phyloP scores from a whole-genome alignment of 108 stramenopile genomes.

The Nitzschia sp. region DNA sequence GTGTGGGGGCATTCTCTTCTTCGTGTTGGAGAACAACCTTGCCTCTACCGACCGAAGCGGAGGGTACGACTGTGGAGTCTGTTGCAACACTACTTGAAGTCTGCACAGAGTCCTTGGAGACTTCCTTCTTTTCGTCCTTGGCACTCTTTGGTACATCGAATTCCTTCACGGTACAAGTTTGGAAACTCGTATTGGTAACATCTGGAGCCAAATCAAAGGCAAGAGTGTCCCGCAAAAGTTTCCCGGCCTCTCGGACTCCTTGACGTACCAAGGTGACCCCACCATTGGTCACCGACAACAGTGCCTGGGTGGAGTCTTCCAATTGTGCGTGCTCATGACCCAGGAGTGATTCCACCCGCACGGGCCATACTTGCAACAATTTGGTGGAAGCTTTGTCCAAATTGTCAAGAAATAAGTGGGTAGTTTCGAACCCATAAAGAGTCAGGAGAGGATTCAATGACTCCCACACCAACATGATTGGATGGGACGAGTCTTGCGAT shows the following conservation, averaged over 20 bases:
- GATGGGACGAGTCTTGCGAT: not conserved
- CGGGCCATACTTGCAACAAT: conserved; percentile 32
- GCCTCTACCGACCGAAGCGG: not conserved
- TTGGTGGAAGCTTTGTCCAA: not conserved
- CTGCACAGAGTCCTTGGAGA: not conserved
- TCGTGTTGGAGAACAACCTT: conserved; percentile 31
- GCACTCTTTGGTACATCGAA: not conserved
- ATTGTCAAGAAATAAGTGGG: conserved; percentile 21
- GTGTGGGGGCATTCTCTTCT: conserved; percentile 3
- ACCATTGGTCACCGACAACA: conserved; percentile 29
- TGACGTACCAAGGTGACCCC: conserved; percentile 41
- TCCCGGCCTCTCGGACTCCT: conserved; percentile 37
- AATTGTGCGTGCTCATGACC: conserved; percentile 26
- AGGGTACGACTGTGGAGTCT: not conserved
- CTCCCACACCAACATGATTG: conserved; percentile 33
- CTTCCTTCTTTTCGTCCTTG: not conserved
- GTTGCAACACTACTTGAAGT: not conserved
- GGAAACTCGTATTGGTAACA: not conserved
- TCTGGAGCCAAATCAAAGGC: conserved; percentile 16
- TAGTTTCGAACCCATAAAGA: conserved; percentile 28
- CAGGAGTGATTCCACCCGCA: conserved; percentile 20
- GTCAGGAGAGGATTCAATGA: conserved; percentile 34
- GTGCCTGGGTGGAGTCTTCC: conserved; percentile 40
- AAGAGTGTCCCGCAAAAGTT: conserved; percentile 37
- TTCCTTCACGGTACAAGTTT: not conserved